phyloP scores from a whole-genome alignment of 1,284 basidiomycete genomes.

The Polyporus tsugae region DNA sequence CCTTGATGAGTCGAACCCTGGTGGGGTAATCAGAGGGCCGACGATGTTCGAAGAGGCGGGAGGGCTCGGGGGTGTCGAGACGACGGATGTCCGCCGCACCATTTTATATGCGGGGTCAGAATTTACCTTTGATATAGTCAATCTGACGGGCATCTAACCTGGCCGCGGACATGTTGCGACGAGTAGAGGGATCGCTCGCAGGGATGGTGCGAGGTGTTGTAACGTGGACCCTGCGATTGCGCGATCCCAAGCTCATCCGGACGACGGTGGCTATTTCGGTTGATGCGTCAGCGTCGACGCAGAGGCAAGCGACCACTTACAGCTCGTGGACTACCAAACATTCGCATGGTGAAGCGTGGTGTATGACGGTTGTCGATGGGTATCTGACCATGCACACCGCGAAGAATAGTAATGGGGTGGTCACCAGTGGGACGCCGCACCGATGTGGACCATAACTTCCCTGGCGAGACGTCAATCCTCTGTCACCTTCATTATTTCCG shows the following conservation, averaged over 20 bases:
- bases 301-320: conserved; percentile 14
- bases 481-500: not conserved
- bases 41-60: too few relatives aligned
- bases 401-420: not conserved
- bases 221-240: conserved; percentile 31
- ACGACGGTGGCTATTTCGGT: conserved; percentile 9
- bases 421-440: not conserved
- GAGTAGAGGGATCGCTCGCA: not conserved
- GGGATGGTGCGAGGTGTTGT: conserved; percentile 35
- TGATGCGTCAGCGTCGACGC: conserved; percentile 10
- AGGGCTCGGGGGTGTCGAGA: conserved; percentile 1
- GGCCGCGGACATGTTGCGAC: not conserved
- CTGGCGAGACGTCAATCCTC: not conserved
- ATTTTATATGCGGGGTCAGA: conserved; percentile 6
- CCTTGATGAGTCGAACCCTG: too few relatives aligned
- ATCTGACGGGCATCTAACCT: not conserved
- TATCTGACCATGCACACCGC: not conserved
- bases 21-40: not conserved
- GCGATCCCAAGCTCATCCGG: conserved; percentile 29
- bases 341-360: conserved; percentile 1
- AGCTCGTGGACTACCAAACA: not conserved
- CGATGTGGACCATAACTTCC: not conserved
- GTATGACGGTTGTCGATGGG: not conserved
- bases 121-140: not conserved
- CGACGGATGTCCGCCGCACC: not conserved